These are phyloP conservation scores for Umbelopsis isabellina DNA, from an alignment of 192 early-diverging fungal genomes.

Conservation along the genomic window DNA sequence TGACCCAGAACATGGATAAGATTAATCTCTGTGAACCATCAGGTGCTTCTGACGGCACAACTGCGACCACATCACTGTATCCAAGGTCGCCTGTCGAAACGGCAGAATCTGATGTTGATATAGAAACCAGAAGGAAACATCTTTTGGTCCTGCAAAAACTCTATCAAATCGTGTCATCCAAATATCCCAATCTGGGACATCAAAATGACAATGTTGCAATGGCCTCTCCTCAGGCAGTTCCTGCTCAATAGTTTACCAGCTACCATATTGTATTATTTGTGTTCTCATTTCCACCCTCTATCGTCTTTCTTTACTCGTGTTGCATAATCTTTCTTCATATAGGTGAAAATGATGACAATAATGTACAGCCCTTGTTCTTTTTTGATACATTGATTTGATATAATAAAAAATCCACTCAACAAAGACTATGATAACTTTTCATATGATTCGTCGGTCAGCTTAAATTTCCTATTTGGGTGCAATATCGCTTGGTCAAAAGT, in stretches of 20 bases:
- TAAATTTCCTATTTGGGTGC: slow-evolving; percentile 18
- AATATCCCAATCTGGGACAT: background rate
- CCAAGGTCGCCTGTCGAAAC: background rate
- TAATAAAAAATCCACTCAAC: background rate
- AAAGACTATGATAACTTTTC: background rate
- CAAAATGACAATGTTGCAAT: background rate
- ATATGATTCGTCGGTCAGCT: background rate
- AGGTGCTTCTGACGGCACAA: background rate
- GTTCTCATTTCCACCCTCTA: background rate
- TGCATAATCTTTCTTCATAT: background rate
- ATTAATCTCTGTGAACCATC: background rate
- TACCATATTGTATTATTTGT: background rate
- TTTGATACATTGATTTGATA: slow-evolving; percentile 1
- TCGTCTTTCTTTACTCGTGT: background rate
- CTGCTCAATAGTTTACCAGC: background rate
- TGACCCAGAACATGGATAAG: slow-evolving; percentile 15
- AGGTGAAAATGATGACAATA: background rate
- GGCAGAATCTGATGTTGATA: background rate
- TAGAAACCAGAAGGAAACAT: slow-evolving; percentile 13
- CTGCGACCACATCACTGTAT: background rate
- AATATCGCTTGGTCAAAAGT: slow-evolving; percentile 20
- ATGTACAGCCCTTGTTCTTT: background rate
- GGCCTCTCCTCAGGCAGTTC: background rate
- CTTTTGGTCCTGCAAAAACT: background rate
- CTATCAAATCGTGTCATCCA: slow-evolving; percentile 12